phyloP scores from a whole-genome alignment of 768 basidiomycete genomes.

The Chlorophyllum brunneum region DNA sequence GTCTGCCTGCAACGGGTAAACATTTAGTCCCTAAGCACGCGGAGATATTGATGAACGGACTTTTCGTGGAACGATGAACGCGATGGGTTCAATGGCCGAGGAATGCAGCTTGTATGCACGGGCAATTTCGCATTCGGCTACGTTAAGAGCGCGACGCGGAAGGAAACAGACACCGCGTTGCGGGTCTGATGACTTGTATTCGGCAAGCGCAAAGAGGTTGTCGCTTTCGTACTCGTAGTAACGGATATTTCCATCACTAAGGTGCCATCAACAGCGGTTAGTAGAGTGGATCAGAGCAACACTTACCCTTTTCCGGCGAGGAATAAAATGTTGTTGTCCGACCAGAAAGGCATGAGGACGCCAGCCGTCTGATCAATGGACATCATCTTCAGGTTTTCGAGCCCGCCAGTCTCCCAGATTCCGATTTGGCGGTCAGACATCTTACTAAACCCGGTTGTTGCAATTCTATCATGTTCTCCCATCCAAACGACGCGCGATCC shows the following conservation, averaged over 20 bases:
- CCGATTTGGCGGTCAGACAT: conserved; percentile 92
- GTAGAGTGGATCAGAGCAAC: not conserved
- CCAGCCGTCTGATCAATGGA: conserved; percentile 88
- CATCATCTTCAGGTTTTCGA: conserved; percentile 74
- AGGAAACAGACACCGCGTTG: conserved; percentile 98
- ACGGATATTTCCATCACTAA: conserved; percentile 94
- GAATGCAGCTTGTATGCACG: conserved; percentile 86
- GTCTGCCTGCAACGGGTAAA: conserved; percentile 55
- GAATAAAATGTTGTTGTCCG: conserved; percentile 89
- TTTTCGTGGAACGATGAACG: conserved; percentile 93
- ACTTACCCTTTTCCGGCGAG: conserved; percentile 88
- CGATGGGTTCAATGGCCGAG: conserved; percentile 79
- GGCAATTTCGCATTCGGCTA: conserved; percentile 92
- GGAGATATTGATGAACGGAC: conserved; percentile 36
- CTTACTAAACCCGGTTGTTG: conserved; percentile 94
- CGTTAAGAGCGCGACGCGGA: conserved; percentile 85
- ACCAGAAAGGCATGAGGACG: conserved; percentile 97
- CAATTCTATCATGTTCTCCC: conserved; percentile 84
- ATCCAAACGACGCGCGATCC: conserved; percentile 87
- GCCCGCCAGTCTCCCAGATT: conserved; percentile 83
- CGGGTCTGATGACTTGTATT: conserved; percentile 87
- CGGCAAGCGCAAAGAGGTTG: conserved; percentile 67
- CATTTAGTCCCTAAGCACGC: not conserved
- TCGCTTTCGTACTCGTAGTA: conserved; percentile 95
- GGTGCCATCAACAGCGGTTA: conserved; percentile 7